A percentile compares a stretch with the other conserved stretches of the same genome.
Conservation (phyloP, 441 rosid species). For the Brassica hybrid region DNA sequence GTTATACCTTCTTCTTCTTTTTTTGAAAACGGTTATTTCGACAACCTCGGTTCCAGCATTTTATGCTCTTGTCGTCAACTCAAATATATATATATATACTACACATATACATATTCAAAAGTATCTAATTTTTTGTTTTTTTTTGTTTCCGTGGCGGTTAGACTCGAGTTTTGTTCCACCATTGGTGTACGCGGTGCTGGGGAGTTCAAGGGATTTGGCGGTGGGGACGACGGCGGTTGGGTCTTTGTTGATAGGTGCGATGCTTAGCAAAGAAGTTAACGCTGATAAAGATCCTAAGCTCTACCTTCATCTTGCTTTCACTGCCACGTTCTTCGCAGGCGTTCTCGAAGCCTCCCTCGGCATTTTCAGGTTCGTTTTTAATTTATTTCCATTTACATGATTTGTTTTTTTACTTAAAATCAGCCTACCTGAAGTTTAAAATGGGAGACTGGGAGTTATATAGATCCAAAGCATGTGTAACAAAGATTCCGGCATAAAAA, state of each 20-base stretch:
- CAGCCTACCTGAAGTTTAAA: no score
- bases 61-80: neutral
- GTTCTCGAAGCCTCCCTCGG: conserved; percentile 83
- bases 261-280: conserved; percentile 79
- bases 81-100: neutral
- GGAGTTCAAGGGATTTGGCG: conserved; percentile 91
- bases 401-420: no score
- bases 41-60: neutral
- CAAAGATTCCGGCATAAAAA: neutral
- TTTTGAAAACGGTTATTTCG: no score
- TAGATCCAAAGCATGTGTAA: conserved; percentile 21
- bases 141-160: conserved; percentile 24
- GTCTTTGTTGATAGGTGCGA: conserved; percentile 74
- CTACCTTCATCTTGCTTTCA: conserved; percentile 91
- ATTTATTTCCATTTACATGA: neutral
- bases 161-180: conserved; percentile 98
- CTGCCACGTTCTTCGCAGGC: conserved; percentile 91
- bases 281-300: conserved; percentile 69
- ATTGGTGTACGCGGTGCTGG: conserved; percentile 85
- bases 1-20: neutral
- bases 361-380: conserved; percentile 61
- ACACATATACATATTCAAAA: no score
- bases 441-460: neutral
- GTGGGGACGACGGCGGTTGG: conserved; percentile 94
- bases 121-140: neutral